phyloP scores from a whole-genome alignment of 768 basidiomycete genomes.

The Naematelia aurantialba region DNA sequence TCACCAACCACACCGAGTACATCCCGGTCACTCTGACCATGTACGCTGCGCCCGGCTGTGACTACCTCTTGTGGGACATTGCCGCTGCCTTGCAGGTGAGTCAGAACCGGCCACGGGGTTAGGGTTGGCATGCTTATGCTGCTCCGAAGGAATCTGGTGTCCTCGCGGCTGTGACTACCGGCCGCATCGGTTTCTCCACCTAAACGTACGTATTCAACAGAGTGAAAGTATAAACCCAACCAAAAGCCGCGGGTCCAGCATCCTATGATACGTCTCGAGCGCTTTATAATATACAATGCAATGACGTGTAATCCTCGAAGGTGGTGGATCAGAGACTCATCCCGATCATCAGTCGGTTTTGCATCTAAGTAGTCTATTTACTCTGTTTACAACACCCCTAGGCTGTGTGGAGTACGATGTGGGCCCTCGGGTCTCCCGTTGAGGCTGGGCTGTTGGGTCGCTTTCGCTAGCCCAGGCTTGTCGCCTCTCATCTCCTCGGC shows the following conservation, averaged over 20 bases:
- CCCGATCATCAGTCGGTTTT: too few relatives aligned
- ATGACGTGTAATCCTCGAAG: too few relatives aligned
- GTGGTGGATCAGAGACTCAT: not conserved
- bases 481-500: not conserved
- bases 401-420: not conserved
- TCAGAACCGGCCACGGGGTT: not conserved
- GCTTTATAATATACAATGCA: not conserved
- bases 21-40: conserved; percentile 39
- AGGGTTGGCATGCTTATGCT: not conserved
- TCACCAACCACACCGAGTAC: conserved; percentile 36
- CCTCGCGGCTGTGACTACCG: conserved; percentile 3
- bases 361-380: too few relatives aligned
- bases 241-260: not conserved
- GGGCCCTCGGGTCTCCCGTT: not conserved
- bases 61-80: conserved; percentile 41
- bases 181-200: not conserved
- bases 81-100: conserved; percentile 34
- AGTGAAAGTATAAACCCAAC: not conserved
- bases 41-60: conserved; percentile 37
- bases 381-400: not conserved
- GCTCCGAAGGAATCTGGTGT: conserved; percentile 6
- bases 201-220: not conserved
- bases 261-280: not conserved
- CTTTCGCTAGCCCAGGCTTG: not conserved
- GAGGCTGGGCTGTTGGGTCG: not conserved